These are phyloP conservation scores for Arachis hypogaea DNA, from an alignment of 306 rosid species.

Conservation along the genomic window DNA sequence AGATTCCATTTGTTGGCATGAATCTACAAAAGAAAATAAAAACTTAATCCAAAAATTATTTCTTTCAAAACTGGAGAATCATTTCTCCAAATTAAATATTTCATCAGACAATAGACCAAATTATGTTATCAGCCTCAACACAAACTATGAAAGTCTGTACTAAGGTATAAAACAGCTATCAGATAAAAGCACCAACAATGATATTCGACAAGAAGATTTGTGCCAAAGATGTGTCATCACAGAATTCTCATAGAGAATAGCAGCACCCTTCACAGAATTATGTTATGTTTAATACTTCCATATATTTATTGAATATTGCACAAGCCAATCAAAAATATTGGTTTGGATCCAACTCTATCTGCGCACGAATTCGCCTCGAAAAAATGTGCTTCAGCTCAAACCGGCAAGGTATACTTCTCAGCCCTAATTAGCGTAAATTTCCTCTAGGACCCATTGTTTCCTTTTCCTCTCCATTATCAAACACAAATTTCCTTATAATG, in stretches of 20 bases:
- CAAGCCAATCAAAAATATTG: neutral
- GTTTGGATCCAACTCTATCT: neutral
- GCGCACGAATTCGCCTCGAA: neutral
- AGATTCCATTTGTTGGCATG: conserved; percentile 46
- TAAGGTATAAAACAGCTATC: neutral
- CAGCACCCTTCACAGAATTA: neutral
- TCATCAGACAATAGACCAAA: conserved; percentile 10
- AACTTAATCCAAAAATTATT: conserved; percentile 28
- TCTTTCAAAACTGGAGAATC: neutral
- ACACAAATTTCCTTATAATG: neutral
- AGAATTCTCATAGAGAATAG: neutral
- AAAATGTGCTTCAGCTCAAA: conserved; percentile 1
- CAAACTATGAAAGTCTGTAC: conserved; percentile 7
- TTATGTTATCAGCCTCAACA: conserved; percentile 27
- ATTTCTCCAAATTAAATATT: conserved; percentile 28
- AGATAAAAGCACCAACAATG: neutral
- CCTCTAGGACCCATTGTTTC: neutral
- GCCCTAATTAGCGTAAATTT: neutral
- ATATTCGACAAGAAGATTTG: neutral
- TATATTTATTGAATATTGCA: neutral
- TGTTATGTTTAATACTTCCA: neutral
- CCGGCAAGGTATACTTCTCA: neutral
- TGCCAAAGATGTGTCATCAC: neutral
- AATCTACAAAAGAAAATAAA: conserved; percentile 55
- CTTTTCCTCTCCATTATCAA: conserved; percentile 12